Base-by-base conservation (phyloP, 1,139 yeast genomes). In the Sporopachydermia cereana region DNA sequence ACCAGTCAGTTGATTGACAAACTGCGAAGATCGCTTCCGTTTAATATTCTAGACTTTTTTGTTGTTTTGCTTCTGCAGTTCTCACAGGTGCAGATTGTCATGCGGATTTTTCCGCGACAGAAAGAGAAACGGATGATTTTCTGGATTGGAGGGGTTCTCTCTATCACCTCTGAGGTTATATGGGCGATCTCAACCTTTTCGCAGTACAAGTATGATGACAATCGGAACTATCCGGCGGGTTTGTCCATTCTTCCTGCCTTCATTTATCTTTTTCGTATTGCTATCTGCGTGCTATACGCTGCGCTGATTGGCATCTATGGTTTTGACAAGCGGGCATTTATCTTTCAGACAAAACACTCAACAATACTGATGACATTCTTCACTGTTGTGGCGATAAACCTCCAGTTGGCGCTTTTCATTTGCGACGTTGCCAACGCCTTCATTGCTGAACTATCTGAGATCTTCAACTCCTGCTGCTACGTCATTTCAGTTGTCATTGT, bases 381-480 rank as follows among this genome's bases (percentile, higher is more conserved):
- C 23, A 76, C 89, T 9, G 60, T 77, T n/a, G 54, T 79, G 1
- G 68, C 79, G 24, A 73, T 82, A 2, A 71, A 79, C 51, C 60
- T 78, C 16, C 86, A 89, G 2, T 77, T 82, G 39, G 83, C 81
- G 0, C 76, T 86, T 52, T 86, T 85, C 59, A 69, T 85, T 44
- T 79, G 89, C 2, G 95, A 85, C 62, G 77, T 86, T 3, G 71
- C 91, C 2, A 76, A 77, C 56, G 70, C 77, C 2, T 81, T 85
- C 76, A 76, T 83, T 14, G 76, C 75, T 50, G 82, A 79, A 50
- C 70, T 85, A 54, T 77, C 88, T 12, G 89, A 83, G 53, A 67
- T 84, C 41, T 79, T 83, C 56, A 78, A 82, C 41, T 77, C 85
- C 34, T 79, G 82, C 1, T 72, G 81, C 5, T 83, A 80, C 57